A percentile compares a stretch with the other conserved stretches of the same genome.
Conservation (phyloP, 1,284 basidiomycete genomes). For the Marasmius tenuissimus region DNA sequence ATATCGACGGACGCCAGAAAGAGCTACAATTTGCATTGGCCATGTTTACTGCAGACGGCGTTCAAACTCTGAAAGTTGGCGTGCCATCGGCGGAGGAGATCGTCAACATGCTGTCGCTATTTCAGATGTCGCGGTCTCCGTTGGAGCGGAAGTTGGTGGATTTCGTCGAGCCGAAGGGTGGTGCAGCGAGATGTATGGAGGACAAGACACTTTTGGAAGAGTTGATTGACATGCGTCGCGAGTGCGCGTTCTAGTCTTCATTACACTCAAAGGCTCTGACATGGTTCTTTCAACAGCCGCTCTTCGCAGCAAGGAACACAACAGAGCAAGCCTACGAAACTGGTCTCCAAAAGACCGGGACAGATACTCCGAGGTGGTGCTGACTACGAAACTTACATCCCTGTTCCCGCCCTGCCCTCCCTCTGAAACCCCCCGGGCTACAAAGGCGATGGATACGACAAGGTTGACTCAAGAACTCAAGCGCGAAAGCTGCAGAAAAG, state of each 20-base stretch:
- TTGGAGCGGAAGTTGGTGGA: not conserved
- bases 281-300: no score
- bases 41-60: slow-evolving; percentile 14
- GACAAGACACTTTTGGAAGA: not conserved
- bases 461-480: no score
- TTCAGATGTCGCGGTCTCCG: not conserved
- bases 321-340: no score
- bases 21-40: slow-evolving; percentile 14
- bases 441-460: no score
- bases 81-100: not conserved
- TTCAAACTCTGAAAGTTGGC: slow-evolving; percentile 2
- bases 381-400: no score
- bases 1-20: slow-evolving; percentile 15
- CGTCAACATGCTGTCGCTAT: not conserved
- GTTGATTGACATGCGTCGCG: not conserved
- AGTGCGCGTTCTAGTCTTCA: not conserved
- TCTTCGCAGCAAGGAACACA: no score
- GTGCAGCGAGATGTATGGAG: not conserved
- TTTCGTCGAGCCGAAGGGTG: not conserved
- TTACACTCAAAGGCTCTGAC: no score
- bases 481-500: no score
- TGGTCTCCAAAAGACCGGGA: no score
- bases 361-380: no score
- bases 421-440: no score
- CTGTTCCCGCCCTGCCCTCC: no score